These are phyloP conservation scores for Chlamydomonas asymmetrica DNA, from an alignment of 139 green algal species.

Conservation along the genomic window DNA sequence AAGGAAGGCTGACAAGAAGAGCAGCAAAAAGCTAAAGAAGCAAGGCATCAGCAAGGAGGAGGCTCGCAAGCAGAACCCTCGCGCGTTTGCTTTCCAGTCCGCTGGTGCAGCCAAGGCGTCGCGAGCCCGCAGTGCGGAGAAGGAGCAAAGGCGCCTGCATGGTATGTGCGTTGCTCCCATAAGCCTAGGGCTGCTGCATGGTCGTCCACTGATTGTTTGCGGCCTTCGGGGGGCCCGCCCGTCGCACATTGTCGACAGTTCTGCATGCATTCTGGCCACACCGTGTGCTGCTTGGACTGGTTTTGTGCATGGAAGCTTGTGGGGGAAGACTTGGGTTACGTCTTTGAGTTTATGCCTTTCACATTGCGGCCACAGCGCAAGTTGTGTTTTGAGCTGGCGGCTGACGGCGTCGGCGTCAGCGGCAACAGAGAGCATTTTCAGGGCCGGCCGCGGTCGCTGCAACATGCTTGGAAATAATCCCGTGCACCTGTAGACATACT, in stretches of 20 bases:
- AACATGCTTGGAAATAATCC: no score
- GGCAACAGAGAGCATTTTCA: no score
- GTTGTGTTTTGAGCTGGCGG: no score
- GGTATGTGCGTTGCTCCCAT: conserved; percentile 40
- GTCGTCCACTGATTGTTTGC: not conserved
- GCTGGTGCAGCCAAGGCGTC: conserved; percentile 67
- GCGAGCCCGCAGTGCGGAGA: conserved; percentile 76
- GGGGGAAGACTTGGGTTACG: not conserved
- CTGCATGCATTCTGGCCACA: not conserved
- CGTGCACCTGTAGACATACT: no score
- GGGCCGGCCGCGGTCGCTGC: no score
- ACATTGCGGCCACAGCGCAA: no score
- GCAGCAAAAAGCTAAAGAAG: conserved; percentile 64
- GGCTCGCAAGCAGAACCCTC: conserved; percentile 61
- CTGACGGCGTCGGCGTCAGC: no score
- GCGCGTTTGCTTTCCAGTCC: conserved; percentile 75
- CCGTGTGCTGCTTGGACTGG: not conserved
- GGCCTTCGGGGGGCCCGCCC: not conserved
- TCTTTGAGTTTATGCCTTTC: conserved; percentile 3
- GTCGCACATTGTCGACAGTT: not conserved
- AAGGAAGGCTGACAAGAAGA: conserved; percentile 73
- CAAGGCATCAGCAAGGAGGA: conserved; percentile 43
- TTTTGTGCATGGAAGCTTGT: not conserved
- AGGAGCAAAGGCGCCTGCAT: conserved; percentile 90
- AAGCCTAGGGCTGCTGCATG: not conserved